These are phyloP conservation scores for Terana coerulea DNA, from an alignment of 768 basidiomycete genomes.

Conservation along the genomic window DNA sequence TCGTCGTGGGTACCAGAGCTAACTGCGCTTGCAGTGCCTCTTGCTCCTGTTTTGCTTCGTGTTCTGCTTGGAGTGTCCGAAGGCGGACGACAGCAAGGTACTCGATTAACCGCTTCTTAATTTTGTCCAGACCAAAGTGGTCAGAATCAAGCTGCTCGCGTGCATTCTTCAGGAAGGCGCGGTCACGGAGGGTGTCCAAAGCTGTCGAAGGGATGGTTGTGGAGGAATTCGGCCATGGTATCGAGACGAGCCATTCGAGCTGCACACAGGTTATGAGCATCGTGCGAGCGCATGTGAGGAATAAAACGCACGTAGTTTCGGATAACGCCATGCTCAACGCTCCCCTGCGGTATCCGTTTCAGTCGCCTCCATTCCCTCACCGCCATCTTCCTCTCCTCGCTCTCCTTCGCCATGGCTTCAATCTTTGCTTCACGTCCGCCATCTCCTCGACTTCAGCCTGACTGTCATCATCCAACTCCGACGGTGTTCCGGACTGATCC, in stretches of 20 bases:
- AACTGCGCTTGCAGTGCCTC: constrained; percentile 10
- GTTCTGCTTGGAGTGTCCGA: constrained; percentile 31
- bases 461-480: constrained; percentile 73
- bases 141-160: constrained; percentile 82
- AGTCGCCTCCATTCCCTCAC: constrained; percentile 81
- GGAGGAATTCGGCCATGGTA: constrained; percentile 73
- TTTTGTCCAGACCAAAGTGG: constrained; percentile 88
- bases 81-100: constrained; percentile 85
- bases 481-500: constrained; percentile 23
- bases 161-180: constrained; percentile 63
- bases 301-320: constrained; percentile 63
- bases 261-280: too few relatives aligned
- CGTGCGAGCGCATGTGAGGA: not conserved
- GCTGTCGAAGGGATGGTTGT: constrained; percentile 19
- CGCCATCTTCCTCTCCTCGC: constrained; percentile 80
- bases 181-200: constrained; percentile 41
- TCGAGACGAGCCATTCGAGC: constrained; percentile 85
- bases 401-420: constrained; percentile 66
- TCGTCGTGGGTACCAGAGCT: not conserved
- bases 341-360: constrained; percentile 84
- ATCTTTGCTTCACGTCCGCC: constrained; percentile 68
- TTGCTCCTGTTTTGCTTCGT: constrained; percentile 17
- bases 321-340: constrained; percentile 88
- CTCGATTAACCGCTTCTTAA: constrained; percentile 89
- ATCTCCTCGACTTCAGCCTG: constrained; percentile 80